Conservation (phyloP, 2,329 filamentous ascomycete genomes). For the Zymoseptoria ardabiliae region DNA sequence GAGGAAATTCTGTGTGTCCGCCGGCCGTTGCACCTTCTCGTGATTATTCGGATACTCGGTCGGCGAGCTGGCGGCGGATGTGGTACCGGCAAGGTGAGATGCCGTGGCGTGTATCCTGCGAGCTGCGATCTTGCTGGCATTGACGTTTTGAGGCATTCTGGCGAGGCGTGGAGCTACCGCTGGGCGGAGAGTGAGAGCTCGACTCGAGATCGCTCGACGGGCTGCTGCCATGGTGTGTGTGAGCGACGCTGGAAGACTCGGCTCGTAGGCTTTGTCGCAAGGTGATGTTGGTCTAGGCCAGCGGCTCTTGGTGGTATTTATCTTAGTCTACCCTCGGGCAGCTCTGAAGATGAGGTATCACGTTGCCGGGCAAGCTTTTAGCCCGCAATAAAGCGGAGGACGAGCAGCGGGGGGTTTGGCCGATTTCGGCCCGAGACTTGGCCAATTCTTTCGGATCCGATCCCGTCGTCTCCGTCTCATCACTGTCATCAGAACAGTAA, state of each 20-base stretch:
- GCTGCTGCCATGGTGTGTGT: constrained; percentile 34
- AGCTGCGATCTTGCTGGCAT: constrained; percentile 34
- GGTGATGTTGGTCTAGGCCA: background rate
- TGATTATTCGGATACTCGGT: constrained; percentile 62
- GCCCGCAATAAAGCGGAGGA: too few relatives aligned
- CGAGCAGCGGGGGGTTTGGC: too few relatives aligned
- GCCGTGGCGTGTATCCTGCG: constrained; percentile 50
- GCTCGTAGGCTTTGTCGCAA: constrained; percentile 4
- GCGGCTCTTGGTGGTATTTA: background rate
- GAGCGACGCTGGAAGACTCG: background rate
- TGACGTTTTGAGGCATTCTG: constrained; percentile 28
- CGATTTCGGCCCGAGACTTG: too few relatives aligned
- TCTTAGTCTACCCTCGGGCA: background rate
- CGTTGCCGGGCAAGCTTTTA: too few relatives aligned
- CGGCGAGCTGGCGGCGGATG: constrained; percentile 43
- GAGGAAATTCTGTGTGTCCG: constrained; percentile 72
- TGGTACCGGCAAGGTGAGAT: constrained; percentile 45
- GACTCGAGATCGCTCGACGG: constrained; percentile 37
- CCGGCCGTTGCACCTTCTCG: constrained; percentile 58
- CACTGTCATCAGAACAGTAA: too few relatives aligned
- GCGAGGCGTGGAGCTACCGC: constrained; percentile 27
- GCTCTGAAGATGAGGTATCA: background rate
- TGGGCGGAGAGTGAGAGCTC: constrained; percentile 36
- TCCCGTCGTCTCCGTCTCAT: too few relatives aligned
- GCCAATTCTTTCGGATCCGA: too few relatives aligned